These are phyloP conservation scores for Gentiana straminea DNA, from an alignment of 257 asterid species.

Conservation along the genomic window DNA sequence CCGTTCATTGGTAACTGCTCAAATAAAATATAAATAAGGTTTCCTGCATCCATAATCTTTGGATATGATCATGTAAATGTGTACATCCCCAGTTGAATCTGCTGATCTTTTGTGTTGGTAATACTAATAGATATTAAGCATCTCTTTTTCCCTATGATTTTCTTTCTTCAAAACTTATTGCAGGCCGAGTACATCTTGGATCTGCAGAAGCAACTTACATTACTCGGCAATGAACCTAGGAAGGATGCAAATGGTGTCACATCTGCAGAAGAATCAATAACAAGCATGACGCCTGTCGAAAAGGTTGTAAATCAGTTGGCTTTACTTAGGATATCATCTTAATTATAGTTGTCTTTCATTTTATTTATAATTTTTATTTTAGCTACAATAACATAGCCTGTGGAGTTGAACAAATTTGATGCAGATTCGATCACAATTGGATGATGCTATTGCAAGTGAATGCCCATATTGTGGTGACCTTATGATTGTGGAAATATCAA, in stretches of 20 bases:
- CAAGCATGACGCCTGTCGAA: conserved; percentile 59
- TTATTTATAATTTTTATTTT: background rate
- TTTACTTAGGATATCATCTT: background rate
- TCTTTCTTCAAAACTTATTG: conserved; percentile 12
- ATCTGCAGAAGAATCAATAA: conserved; percentile 62
- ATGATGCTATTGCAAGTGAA: conserved; percentile 85
- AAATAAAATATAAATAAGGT: too few species aligned
- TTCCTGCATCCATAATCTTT: too few species aligned
- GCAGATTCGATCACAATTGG: conserved; percentile 88
- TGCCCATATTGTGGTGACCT: conserved; percentile 93
- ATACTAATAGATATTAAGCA: background rate
- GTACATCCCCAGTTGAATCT: background rate
- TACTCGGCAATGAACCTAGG: conserved; percentile 63
- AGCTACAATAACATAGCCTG: background rate
- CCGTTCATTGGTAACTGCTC: too few species aligned
- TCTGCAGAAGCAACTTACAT: conserved; percentile 84
- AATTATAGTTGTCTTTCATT: background rate
- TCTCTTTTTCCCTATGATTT: background rate
- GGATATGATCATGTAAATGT: too few species aligned
- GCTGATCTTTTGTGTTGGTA: background rate
- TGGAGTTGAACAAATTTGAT: conserved; percentile 8
- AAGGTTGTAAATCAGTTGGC: conserved; percentile 33
- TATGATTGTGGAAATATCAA: conserved; percentile 82
- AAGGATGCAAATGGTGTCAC: conserved; percentile 54
- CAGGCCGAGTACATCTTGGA: conserved; percentile 94